Percentiles rank a stretch among this genome's conserved stretches.
Evolutionary conservation across 2,329 filamentous ascomycete species (phyloP).

Genomic region (Aschersonia sp.): DNA sequence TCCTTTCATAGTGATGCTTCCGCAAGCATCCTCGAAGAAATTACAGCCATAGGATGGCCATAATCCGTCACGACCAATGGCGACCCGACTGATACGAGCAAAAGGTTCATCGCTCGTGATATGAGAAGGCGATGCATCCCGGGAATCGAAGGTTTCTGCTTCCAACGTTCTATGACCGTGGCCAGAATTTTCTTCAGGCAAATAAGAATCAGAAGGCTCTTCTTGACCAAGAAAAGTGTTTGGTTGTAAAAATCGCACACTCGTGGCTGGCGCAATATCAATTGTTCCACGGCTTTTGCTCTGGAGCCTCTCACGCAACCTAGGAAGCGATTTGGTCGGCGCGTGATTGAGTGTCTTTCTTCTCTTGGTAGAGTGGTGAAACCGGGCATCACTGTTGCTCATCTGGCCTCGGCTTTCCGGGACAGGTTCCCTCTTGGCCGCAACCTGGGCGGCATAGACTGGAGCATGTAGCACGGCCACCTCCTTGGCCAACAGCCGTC

Average conservation of each 20-base stretch:
- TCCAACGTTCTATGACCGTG: neutral
- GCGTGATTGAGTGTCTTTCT: no score
- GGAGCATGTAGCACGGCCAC: slow-evolving; percentile 36
- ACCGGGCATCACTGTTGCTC: slow-evolving; percentile 2
- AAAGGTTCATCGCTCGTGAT: neutral
- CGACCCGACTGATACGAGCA: no score
- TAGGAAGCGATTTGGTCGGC: no score
- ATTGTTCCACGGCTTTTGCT: neutral
- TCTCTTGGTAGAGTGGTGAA: no score
- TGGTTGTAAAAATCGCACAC: slow-evolving; percentile 3
- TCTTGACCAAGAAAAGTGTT: slow-evolving; percentile 4
- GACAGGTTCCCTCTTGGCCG: slow-evolving; percentile 16
- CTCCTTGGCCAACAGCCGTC: slow-evolving; percentile 20
- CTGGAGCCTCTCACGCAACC: no score
- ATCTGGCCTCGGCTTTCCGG: slow-evolving; percentile 7
- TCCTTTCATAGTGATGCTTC: slow-evolving; percentile 27
- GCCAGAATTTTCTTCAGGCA: neutral
- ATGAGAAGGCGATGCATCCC: neutral
- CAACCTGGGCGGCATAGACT: slow-evolving; percentile 28
- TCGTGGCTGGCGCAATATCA: neutral
- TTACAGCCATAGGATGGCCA: slow-evolving; percentile 17
- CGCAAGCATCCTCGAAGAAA: slow-evolving; percentile 20
- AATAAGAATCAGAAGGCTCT: neutral
- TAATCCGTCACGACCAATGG: slow-evolving; percentile 9
- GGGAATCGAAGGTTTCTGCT: neutral